Percentiles rank a stretch among this genome's conserved stretches.
phyloP scores from a whole-genome alignment of 768 basidiomycete genomes.

The Rhizopogon vulgaris region DNA sequence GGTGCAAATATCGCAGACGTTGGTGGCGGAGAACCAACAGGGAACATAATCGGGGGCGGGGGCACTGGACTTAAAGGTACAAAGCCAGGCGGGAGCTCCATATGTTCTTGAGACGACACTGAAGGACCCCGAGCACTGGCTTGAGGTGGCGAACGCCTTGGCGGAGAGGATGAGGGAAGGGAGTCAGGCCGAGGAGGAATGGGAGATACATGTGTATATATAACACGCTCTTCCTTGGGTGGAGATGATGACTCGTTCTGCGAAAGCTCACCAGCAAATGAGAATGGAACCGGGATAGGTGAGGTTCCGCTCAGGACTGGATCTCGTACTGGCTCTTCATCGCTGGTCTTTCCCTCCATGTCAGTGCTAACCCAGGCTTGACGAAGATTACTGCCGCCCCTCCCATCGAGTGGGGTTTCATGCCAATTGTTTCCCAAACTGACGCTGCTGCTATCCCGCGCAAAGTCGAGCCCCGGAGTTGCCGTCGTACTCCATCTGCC shows the following conservation, averaged over 20 bases:
- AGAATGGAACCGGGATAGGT: constrained; percentile 15
- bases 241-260: constrained; percentile 15
- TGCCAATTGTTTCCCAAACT: constrained; percentile 22
- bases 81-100: constrained; percentile 6
- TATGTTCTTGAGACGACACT: constrained; percentile 2
- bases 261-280: neutral
- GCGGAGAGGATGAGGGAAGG: neutral
- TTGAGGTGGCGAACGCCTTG: constrained; percentile 10
- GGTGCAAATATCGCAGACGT: constrained; percentile 2
- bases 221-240: constrained; percentile 2
- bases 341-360: constrained; percentile 28
- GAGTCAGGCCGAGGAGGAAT: neutral
- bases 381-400: constrained; percentile 13
- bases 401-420: constrained; percentile 24
- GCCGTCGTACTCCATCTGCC: constrained; percentile 73
- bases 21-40: constrained; percentile 16
- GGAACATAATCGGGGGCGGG: constrained; percentile 2
- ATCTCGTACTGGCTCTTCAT: constrained; percentile 21
- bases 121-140: constrained; percentile 6
- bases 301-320: constrained; percentile 5
- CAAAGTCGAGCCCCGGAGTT: constrained; percentile 53
- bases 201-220: constrained; percentile 10
- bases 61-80: constrained; percentile 15
- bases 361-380: constrained; percentile 39
- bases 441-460: constrained; percentile 8